Percentiles rank a stretch among this genome's conserved stretches.
phyloP scores from a whole-genome alignment of 1,284 basidiomycete species.

The Wallemia mellicola region DNA sequence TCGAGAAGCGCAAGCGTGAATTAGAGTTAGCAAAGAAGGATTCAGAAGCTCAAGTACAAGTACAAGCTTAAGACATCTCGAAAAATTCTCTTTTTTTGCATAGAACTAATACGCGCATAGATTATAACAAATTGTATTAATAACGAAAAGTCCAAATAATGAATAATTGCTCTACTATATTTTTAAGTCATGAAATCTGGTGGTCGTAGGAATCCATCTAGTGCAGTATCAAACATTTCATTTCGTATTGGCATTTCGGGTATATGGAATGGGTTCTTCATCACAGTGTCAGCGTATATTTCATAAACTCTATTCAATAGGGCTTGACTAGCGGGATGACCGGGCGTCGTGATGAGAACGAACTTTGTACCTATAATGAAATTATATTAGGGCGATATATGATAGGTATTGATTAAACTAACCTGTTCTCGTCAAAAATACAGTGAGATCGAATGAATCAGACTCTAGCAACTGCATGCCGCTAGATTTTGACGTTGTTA shows the following conservation, averaged over 20 bases:
- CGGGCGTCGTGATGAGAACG: slow-evolving; percentile 53
- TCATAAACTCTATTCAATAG: slow-evolving; percentile 12
- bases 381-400: slow-evolving; percentile 1
- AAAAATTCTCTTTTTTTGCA: not conserved
- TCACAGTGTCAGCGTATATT: slow-evolving; percentile 38
- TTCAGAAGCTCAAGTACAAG: not conserved
- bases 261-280: slow-evolving; percentile 98
- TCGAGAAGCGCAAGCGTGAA: not conserved
- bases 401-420: slow-evolving; percentile 9
- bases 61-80: not conserved
- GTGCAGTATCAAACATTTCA: slow-evolving; percentile 50
- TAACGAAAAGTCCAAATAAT: not conserved
- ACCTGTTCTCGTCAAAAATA: slow-evolving; percentile 82
- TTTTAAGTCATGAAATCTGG: slow-evolving; percentile 3
- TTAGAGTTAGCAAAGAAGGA: not conserved
- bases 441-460: slow-evolving; percentile 69
- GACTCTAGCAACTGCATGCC: slow-evolving; percentile 82
- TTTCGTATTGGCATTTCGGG: slow-evolving; percentile 94
- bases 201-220: slow-evolving; percentile 14
- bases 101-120: not conserved
- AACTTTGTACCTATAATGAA: slow-evolving; percentile 73
- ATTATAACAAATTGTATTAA: not conserved
- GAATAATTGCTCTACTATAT: not conserved
- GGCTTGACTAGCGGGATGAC: slow-evolving; percentile 25
- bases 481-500: slow-evolving; percentile 25